Conservation (phyloP, 2,329 filamentous ascomycete species). For the Fusarium avenaceum region DNA sequence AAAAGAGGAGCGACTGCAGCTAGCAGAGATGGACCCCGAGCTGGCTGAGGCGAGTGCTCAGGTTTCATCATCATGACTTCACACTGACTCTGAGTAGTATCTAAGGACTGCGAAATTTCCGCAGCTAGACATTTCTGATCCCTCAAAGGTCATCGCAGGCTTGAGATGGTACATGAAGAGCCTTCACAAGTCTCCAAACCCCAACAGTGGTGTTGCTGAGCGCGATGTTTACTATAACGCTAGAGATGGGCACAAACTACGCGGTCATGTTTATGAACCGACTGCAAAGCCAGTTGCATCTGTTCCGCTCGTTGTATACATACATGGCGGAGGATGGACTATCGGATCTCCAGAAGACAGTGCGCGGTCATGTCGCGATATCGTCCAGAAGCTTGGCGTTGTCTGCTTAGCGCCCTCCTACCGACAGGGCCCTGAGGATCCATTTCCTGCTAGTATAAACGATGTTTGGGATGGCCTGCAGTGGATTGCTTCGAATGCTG, state of each 20-base stretch:
- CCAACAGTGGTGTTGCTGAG: not conserved
- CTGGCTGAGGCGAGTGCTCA: not conserved
- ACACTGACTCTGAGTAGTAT: not conserved
- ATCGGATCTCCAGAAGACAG: constrained; percentile 7
- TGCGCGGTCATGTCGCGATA: not conserved
- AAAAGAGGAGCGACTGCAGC: not conserved
- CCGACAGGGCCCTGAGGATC: not conserved
- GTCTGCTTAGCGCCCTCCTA: constrained; percentile 7
- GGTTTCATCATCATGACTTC: fast-evolving
- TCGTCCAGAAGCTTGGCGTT: not conserved
- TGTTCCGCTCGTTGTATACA: not conserved
- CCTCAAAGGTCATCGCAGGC: not conserved
- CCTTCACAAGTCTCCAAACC: not conserved
- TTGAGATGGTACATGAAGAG: constrained; percentile 19
- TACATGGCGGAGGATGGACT: constrained; percentile 10
- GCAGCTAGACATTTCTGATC: constrained; percentile 1
- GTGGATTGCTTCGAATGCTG: not conserved
- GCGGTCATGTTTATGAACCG: not conserved
- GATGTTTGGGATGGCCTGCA: constrained; percentile 5
- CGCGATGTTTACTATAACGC: constrained; percentile 2
- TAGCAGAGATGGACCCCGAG: constrained; percentile 1
- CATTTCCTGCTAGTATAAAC: constrained; percentile 1
- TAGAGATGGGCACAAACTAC: not conserved
- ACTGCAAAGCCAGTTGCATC: fast-evolving
- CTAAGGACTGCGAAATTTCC: not conserved